These are phyloP conservation scores for Vitellaria paradoxa DNA, from an alignment of 179 eudicot genomes.

Conservation along the genomic window DNA sequence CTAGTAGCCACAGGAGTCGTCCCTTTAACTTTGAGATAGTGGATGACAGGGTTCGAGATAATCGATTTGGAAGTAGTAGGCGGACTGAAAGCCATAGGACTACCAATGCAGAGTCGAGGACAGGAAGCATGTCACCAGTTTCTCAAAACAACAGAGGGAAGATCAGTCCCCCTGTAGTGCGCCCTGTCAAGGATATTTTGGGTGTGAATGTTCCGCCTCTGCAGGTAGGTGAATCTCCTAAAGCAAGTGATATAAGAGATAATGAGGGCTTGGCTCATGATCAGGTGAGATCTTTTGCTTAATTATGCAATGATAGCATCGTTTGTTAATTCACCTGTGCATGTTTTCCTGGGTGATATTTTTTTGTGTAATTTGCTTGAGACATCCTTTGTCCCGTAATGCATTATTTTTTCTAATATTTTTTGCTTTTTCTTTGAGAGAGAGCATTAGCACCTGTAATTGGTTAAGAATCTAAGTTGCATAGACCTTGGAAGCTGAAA, in stretches of 20 bases:
- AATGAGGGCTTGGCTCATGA: conserved; percentile 23
- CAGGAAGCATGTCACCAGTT: conserved; percentile 37
- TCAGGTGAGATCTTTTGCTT: conserved; percentile 34
- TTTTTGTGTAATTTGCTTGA: background rate
- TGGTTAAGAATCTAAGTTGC: background rate
- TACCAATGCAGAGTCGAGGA: conserved; percentile 37
- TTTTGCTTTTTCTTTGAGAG: background rate
- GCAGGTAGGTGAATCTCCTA: conserved; percentile 36
- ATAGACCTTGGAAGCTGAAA: background rate
- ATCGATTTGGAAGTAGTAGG: conserved; percentile 40
- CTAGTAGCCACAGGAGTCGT: conserved; percentile 24
- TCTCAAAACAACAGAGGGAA: conserved; percentile 18
- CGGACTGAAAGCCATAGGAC: conserved; percentile 44
- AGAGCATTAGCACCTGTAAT: conserved; percentile 1
- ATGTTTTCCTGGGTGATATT: background rate
- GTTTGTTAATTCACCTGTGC: background rate
- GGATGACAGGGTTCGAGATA: conserved; percentile 47
- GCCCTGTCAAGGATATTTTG: conserved; percentile 40
- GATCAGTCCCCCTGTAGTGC: conserved; percentile 29
- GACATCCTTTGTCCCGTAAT: background rate
- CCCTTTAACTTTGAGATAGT: conserved; percentile 42
- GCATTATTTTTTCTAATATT: background rate
- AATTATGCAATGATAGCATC: background rate
- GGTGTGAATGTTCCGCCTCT: conserved; percentile 40
- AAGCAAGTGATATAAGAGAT: conserved; percentile 28